Evolutionary conservation across 768 basidiomycete species (phyloP).

Genomic region (Russula vinacea): DNA sequence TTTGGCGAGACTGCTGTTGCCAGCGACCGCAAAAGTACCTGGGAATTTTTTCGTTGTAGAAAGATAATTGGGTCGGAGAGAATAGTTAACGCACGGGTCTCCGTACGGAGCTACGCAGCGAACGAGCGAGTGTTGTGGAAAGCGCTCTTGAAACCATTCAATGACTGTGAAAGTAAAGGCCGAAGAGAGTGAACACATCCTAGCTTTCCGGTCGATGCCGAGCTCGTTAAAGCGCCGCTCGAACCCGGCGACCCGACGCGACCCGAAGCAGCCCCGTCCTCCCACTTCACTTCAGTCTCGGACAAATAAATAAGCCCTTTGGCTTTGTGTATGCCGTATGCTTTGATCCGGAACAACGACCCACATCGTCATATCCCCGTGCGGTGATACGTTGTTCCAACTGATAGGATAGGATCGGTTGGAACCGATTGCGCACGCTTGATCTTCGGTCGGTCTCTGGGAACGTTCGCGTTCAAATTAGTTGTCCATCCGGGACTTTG

Average conservation of each 20-base stretch:
- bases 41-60: slow-evolving; percentile 8
- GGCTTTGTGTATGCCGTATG: neutral
- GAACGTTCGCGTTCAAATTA: neutral
- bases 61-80: slow-evolving; percentile 14
- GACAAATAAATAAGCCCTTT: too few relatives aligned
- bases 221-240: slow-evolving; percentile 5
- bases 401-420: neutral
- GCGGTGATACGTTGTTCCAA: too few relatives aligned
- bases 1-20: slow-evolving; percentile 64
- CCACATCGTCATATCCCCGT: too few relatives aligned
- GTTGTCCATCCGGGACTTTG: neutral
- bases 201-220: slow-evolving; percentile 10
- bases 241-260: neutral
- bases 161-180: slow-evolving; percentile 33
- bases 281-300: too few relatives aligned
- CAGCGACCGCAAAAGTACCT: slow-evolving; percentile 64
- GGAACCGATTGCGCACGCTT: neutral
- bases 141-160: slow-evolving; percentile 43
- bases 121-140: slow-evolving; percentile 25
- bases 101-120: slow-evolving; percentile 22
- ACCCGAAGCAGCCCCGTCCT: neutral
- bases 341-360: neutral
- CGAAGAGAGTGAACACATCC: slow-evolving; percentile 31
- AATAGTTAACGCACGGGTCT: slow-evolving; percentile 14
- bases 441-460: neutral